Conservation (phyloP, 768 basidiomycete species). For the Dioszegia hungarica region DNA sequence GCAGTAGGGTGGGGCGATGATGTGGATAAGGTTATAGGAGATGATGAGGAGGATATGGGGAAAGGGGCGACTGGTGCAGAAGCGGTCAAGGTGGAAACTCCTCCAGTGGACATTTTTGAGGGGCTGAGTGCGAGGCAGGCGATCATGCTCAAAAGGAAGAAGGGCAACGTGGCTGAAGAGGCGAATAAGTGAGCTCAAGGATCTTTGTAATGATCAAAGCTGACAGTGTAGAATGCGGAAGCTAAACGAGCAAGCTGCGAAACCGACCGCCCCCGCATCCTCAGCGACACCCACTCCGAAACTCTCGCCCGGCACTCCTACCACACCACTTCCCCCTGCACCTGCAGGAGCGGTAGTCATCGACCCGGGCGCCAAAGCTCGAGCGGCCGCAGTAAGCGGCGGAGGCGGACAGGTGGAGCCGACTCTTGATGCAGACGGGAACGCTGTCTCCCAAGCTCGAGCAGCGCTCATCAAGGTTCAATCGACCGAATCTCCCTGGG, state of each 20-base stretch:
- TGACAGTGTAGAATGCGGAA: neutral
- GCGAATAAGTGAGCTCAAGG: conserved; percentile 37
- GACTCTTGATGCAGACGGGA: conserved; percentile 32
- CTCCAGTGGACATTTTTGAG: conserved; percentile 41
- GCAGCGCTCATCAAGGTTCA: conserved; percentile 5
- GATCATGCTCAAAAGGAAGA: conserved; percentile 89
- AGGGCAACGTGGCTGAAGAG: conserved; percentile 65
- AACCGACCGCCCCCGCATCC: conserved; percentile 15
- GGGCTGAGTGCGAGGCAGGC: conserved; percentile 84
- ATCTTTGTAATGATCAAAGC: neutral
- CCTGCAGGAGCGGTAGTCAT: conserved; percentile 35
- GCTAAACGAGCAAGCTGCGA: conserved; percentile 29
- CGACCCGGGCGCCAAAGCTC: conserved; percentile 50
- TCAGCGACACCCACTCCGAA: conserved; percentile 14
- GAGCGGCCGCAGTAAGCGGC: conserved; percentile 27
- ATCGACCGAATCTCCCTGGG: conserved; percentile 41
- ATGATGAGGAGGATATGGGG: conserved; percentile 32
- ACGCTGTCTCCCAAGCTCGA: conserved; percentile 14
- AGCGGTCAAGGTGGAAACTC: neutral
- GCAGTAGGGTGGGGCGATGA: conserved; percentile 42
- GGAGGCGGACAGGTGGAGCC: conserved; percentile 39
- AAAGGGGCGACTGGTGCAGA: neutral
- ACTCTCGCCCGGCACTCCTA: conserved; percentile 2
- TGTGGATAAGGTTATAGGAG: conserved; percentile 40
- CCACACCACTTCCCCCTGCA: neutral